Evolutionary conservation across 306 rosid species (phyloP), one percentile per base, ranked within the genome.

Genomic region (Trichosanthes truncata): DNA sequence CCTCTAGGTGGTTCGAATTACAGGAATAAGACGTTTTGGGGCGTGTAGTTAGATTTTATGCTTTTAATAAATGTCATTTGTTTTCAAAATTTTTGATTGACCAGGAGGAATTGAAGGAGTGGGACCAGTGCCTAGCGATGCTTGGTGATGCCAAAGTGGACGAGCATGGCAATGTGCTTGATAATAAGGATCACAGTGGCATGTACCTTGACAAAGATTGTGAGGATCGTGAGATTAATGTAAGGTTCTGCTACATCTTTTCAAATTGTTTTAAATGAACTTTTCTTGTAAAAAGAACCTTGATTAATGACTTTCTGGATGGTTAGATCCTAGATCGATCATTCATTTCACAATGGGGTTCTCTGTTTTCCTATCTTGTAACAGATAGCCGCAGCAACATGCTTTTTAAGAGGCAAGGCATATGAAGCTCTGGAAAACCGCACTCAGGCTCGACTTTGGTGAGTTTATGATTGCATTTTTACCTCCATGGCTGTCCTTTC

Each of bases 341-440:
- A 69, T 21, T 79, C 59, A 61, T 77, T 78, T 51, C 77, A 60
- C 61, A 69, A 77, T 56, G 36, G 66, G 36, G 10, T 68, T 71
- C 74, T 84, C 75, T 43, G 31, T 78, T 78, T 75, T 86, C 77
- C 55, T 76, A 26, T 83, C 76, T 40, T 76, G 17, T 80, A 35
- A 89, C 90, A 93, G 97, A 91, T 90, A 90, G 88, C 93, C 66
- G 92, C 99, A 81, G 97, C 99, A 66, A 91, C 91, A 87, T 95
- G 97, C 82, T 95, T 95, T 86, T 81, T 95, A 76, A 85, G 98
- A 79, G 97, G 97, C 29, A 95, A 90, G 85, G 99, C 97, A 41
- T 89, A 87, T 78, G 99, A 91, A 87, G 99, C 99, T 79, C 79
- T 90, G 53, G 97, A 93, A 84, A 93, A 93, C 81, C 97, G 97